A percentile compares a stretch with the other conserved stretches of the same genome.
Conservation (phyloP, 768 basidiomycete species). For the Tricholoma sp. region DNA sequence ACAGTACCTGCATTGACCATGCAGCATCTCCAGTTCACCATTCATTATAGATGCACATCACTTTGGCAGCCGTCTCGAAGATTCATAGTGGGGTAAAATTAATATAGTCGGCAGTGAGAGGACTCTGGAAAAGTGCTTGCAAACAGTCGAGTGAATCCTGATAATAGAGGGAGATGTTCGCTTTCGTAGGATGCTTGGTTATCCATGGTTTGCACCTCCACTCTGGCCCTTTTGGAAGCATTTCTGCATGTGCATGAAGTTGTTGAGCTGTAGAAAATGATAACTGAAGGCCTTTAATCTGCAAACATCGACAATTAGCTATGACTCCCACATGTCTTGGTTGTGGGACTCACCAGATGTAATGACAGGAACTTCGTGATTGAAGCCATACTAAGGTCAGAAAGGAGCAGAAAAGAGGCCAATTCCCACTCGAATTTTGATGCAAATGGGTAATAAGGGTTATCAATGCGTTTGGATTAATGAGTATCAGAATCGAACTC, state of each 20-base stretch:
- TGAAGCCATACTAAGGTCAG: constrained; percentile 22
- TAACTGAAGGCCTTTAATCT: constrained; percentile 4
- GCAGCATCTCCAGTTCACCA: neutral
- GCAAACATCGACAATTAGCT: neutral
- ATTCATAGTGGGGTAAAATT: constrained; percentile 13
- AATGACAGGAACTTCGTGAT: constrained; percentile 25
- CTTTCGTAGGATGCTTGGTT: neutral
- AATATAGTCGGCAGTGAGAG: constrained; percentile 20
- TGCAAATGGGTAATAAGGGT: constrained; percentile 28
- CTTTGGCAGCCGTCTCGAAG: constrained; percentile 6
- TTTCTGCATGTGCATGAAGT: neutral
- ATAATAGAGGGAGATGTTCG: neutral
- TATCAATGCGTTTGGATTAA: constrained; percentile 13
- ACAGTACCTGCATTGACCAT: neutral
- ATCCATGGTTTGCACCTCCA: neutral
- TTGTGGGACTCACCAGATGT: constrained; percentile 16
- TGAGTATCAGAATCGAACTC: constrained; percentile 20
- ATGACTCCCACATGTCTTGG: neutral
- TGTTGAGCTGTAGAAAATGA: neutral
- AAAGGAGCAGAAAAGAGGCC: constrained; percentile 22
- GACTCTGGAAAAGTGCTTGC: constrained; percentile 20
- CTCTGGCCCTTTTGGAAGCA: neutral
- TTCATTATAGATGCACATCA: constrained; percentile 3
- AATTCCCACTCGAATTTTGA: constrained; percentile 28
- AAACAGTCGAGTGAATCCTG: constrained; percentile 21